A percentile compares a stretch with the other conserved stretches of the same genome.
Conservation (phyloP, 202 grass and related monocot species). For the Cymbopogon flexuosus region DNA sequence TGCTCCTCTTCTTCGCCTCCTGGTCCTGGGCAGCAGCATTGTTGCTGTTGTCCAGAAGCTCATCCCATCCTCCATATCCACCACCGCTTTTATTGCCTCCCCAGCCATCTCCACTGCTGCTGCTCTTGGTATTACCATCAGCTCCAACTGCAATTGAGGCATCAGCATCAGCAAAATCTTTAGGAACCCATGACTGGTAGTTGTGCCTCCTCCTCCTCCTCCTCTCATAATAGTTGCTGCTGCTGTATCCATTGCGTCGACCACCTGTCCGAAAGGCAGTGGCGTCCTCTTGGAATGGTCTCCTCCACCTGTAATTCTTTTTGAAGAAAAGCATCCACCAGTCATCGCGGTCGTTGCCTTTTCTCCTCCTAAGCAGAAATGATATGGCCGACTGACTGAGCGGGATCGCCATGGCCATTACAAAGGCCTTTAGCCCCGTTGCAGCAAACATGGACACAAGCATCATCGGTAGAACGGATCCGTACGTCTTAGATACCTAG, state of each 20-base stretch:
- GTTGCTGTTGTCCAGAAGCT: too few species aligned
- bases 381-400: slow-evolving; percentile 69
- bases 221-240: not conserved
- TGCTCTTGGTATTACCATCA: too few species aligned
- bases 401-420: slow-evolving; percentile 77
- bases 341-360: not conserved
- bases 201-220: not conserved
- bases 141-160: not conserved
- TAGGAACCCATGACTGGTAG: slow-evolving; percentile 26
- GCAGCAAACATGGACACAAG: slow-evolving; percentile 56
- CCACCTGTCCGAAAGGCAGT: too few species aligned
- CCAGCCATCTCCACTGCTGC: not conserved
- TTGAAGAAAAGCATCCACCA: not conserved
- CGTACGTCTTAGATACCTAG: slow-evolving; percentile 47
- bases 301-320: not conserved
- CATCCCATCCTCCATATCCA: too few species aligned
- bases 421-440: slow-evolving; percentile 62
- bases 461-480: slow-evolving; percentile 59
- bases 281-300: not conserved
- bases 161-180: not conserved
- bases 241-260: too few species aligned
- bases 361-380: not conserved
- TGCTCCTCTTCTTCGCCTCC: too few species aligned
- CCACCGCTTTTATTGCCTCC: not conserved
- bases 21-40: too few species aligned